These are phyloP conservation scores for Hevea brasiliensis DNA, from an alignment of 345 rosid species.

Conservation along the genomic window DNA sequence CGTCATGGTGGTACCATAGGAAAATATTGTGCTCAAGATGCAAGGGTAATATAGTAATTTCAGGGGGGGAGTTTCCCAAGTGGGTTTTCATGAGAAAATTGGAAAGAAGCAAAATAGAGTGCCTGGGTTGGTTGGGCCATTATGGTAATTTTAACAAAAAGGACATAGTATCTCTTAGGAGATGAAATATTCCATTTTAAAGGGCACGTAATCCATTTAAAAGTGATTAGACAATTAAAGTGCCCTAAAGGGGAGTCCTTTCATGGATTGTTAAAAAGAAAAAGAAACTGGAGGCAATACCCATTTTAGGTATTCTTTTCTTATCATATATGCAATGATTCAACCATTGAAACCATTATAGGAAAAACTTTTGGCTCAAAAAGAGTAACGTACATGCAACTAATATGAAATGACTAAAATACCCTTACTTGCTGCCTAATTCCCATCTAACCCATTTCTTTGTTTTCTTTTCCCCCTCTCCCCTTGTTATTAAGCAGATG, in stretches of 20 bases:
- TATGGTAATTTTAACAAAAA: background rate
- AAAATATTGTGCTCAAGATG: no score
- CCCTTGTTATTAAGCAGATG: constrained; percentile 46
- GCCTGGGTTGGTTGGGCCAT: background rate
- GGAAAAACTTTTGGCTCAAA: constrained; percentile 1
- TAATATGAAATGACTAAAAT: background rate
- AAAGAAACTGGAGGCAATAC: background rate
- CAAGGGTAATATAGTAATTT: background rate
- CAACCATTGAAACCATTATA: no score
- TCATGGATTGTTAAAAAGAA: background rate
- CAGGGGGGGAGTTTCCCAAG: background rate
- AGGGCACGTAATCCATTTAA: constrained; percentile 17
- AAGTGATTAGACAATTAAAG: constrained; percentile 2
- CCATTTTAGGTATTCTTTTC: background rate
- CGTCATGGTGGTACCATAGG: no score
- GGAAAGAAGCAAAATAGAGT: background rate
- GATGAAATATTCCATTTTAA: constrained; percentile 5
- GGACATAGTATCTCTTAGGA: background rate
- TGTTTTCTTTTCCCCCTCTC: background rate
- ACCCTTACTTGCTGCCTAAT: background rate
- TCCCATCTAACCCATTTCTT: background rate
- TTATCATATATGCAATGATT: background rate
- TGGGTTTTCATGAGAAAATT: no score
- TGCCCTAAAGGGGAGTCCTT: constrained; percentile 7
- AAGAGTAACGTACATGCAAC: background rate